Conservation (phyloP, 2,329 filamentous ascomycete genomes). For the Botryotinia calthae region DNA sequence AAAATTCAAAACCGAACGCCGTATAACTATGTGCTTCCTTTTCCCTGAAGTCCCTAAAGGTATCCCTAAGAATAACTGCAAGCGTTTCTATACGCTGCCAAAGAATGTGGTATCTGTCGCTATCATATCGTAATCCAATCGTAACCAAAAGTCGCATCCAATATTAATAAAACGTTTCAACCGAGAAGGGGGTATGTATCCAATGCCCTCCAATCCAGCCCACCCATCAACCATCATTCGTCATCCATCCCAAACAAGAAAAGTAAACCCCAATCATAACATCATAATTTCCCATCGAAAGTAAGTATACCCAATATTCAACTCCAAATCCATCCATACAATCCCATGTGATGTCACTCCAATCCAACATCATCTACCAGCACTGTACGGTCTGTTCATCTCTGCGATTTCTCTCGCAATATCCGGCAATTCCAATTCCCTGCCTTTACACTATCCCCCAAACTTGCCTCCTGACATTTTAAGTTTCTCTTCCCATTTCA, state of each 20-base stretch:
- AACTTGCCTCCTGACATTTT: constrained; percentile 42
- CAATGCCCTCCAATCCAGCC: not conserved
- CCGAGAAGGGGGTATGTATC: constrained; percentile 4
- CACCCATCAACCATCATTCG: not conserved
- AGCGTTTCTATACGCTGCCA: not conserved
- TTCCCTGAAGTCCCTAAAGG: too few species aligned
- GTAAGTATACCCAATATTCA: not conserved
- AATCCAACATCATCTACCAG: constrained; percentile 48
- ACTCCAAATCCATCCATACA: not conserved
- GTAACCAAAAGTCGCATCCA: not conserved
- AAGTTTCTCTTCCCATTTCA: constrained; percentile 90
- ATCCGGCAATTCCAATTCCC: constrained; percentile 89
- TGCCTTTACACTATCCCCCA: constrained; percentile 48
- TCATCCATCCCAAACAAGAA: not conserved
- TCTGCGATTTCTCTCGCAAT: constrained; percentile 86
- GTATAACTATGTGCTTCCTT: not conserved
- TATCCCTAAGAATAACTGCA: not conserved
- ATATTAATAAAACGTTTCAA: not conserved
- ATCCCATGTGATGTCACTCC: not conserved
- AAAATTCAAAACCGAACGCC: not conserved
- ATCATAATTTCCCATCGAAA: not conserved
- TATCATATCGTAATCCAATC: constrained; percentile 6
- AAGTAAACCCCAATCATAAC: not conserved
- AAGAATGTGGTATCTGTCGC: constrained; percentile 18
- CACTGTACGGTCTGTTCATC: constrained; percentile 88